A percentile compares a stretch with the other conserved stretches of the same genome.
phyloP scores from a whole-genome alignment of 2,329 filamentous ascomycete genomes.

The Helotiales sp. region DNA sequence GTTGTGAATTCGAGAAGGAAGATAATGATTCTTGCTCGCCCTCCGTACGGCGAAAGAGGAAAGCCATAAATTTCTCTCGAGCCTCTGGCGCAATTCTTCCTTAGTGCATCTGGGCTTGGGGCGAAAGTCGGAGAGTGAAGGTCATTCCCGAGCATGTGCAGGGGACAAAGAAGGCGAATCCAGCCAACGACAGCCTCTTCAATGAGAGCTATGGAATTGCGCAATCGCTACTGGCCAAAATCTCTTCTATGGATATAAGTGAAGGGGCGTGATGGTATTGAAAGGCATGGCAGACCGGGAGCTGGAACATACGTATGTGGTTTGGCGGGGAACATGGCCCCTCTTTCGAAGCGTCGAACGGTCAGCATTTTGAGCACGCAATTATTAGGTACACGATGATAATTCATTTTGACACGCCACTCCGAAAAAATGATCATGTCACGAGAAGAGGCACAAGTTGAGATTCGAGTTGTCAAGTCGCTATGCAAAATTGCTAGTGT shows the following conservation, averaged over 20 bases:
- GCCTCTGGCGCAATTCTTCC: constrained; percentile 5
- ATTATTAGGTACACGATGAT: constrained; percentile 14
- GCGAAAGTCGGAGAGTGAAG: constrained; percentile 13
- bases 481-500: no score
- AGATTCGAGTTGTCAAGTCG: no score
- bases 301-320: not conserved
- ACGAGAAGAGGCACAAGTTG: not conserved
- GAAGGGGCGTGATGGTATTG: constrained; percentile 4
- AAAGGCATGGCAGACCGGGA: constrained; percentile 6
- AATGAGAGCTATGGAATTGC: constrained; percentile 11
- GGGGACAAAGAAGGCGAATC: constrained; percentile 9
- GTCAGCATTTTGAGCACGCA: constrained; percentile 21
- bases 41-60: constrained; percentile 16
- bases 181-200: constrained; percentile 12
- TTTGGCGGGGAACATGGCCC: not conserved
- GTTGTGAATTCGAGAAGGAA: constrained; percentile 15
- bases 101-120: not conserved
- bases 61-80: constrained; percentile 33
- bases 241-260: not conserved
- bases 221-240: constrained; percentile 1
- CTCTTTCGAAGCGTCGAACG: not conserved
- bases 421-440: not conserved
- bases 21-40: constrained; percentile 11
- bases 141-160: constrained; percentile 4
- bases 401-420: not conserved